Percentiles rank a stretch among this genome's conserved stretches.
Conservation (phyloP, 1,139 yeast species). For the Yamadazyma songkhlaensis region DNA sequence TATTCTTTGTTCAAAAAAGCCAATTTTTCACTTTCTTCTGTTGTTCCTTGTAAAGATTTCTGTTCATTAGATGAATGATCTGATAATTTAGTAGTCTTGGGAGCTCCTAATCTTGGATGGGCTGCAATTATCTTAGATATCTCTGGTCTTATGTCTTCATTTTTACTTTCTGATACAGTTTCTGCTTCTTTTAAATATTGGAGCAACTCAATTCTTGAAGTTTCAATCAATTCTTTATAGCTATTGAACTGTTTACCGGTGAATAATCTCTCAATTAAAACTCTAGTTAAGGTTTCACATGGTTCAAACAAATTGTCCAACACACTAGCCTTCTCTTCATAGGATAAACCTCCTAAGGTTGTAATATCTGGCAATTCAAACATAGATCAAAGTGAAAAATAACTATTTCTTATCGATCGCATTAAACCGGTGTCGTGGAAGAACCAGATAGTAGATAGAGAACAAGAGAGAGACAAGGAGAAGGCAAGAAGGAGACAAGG, state of each 20-base stretch:
- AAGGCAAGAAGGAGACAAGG: no score
- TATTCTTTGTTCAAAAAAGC: conserved; percentile 56
- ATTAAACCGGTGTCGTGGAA: conserved; percentile 1
- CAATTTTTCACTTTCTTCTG: conserved; percentile 49
- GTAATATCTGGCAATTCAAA: conserved; percentile 22
- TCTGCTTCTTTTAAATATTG: conserved; percentile 25
- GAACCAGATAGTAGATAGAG: not conserved
- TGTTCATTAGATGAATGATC: conserved; percentile 73
- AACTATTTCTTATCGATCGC: conserved; percentile 1
- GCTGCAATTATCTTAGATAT: conserved; percentile 65
- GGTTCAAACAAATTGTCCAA: conserved; percentile 67
- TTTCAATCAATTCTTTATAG: conserved; percentile 54
- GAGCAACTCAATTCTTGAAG: conserved; percentile 37
- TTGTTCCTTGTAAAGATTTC: conserved; percentile 49
- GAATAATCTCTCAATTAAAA: conserved; percentile 37
- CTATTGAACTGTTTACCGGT: conserved; percentile 15
- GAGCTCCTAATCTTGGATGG: conserved; percentile 86
- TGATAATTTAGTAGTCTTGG: conserved; percentile 46
- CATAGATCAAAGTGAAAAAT: conserved; percentile 2
- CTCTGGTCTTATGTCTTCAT: conserved; percentile 23
- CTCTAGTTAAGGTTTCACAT: conserved; percentile 49
- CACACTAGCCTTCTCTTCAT: conserved; percentile 25
- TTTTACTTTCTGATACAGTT: conserved; percentile 14
- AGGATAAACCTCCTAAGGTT: conserved; percentile 17
- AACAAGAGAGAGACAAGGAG: no score